phyloP scores from a whole-genome alignment of 176 grass and related monocot species.

The Oryza glumipatula region DNA sequence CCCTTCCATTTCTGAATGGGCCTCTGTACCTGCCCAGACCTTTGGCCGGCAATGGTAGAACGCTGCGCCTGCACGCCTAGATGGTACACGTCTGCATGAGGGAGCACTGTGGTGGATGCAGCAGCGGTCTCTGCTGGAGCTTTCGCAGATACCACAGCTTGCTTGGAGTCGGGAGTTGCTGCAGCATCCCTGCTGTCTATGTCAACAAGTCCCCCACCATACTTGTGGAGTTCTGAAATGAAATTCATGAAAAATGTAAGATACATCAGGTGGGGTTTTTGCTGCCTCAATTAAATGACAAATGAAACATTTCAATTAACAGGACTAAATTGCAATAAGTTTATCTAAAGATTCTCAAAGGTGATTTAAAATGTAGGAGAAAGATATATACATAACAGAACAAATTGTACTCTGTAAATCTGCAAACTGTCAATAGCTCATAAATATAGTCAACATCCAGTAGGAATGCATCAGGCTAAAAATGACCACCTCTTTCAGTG shows the following conservation, averaged over 20 bases:
- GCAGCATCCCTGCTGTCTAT: slow-evolving; percentile 59
- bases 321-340: neutral
- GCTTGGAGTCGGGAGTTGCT: slow-evolving; percentile 68
- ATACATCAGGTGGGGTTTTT: neutral
- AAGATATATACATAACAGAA: slow-evolving; percentile 4
- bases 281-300: neutral
- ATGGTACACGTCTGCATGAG: slow-evolving; percentile 77
- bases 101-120: slow-evolving; percentile 36
- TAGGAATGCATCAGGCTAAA: neutral
- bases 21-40: slow-evolving; percentile 70
- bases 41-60: slow-evolving; percentile 57
- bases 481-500: neutral
- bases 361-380: neutral
- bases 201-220: slow-evolving; percentile 79
- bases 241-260: slow-evolving; percentile 20
- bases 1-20: slow-evolving; percentile 96
- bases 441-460: neutral
- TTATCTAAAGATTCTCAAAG: slow-evolving; percentile 16
- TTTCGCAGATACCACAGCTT: slow-evolving; percentile 56
- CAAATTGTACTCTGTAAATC: neutral
- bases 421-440: neutral
- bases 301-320: neutral
- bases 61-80: slow-evolving; percentile 66
- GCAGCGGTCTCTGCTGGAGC: slow-evolving; percentile 42
- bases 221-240: slow-evolving; percentile 85